phyloP scores from a whole-genome alignment of 352 stramenopile genomes.

The Phytophthora hybrid region DNA sequence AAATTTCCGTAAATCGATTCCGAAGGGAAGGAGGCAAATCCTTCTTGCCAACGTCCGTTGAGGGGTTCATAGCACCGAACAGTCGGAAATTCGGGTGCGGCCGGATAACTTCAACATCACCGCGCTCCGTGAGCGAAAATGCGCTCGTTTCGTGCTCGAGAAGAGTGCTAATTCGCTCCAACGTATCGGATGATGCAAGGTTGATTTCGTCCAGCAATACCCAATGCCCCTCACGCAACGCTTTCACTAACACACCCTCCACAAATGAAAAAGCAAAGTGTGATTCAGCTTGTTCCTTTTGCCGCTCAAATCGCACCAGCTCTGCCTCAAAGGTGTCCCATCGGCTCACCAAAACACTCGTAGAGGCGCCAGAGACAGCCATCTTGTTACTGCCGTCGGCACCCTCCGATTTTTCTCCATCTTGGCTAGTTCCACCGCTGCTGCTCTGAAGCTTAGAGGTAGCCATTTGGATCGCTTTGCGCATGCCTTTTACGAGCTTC shows the following conservation, averaged over 20 bases:
- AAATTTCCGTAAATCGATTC: slow-evolving; percentile 98
- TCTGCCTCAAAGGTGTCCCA: slow-evolving; percentile 85
- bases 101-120: slow-evolving; percentile 95
- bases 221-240: slow-evolving; percentile 96
- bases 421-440: slow-evolving; percentile 13
- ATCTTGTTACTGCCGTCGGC: slow-evolving; percentile 50
- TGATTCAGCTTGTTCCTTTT: slow-evolving; percentile 94
- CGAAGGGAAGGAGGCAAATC: slow-evolving; percentile 98
- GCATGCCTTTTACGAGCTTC: slow-evolving; percentile 96
- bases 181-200: slow-evolving; percentile 98
- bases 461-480: slow-evolving; percentile 87
- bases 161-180: slow-evolving; percentile 98
- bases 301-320: slow-evolving; percentile 94
- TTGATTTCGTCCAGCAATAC: slow-evolving; percentile 99
- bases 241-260: slow-evolving; percentile 98
- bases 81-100: slow-evolving; percentile 98
- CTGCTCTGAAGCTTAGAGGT: slow-evolving; percentile 63
- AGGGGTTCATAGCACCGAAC: slow-evolving; percentile 99
- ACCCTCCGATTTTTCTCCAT: slow-evolving; percentile 11
- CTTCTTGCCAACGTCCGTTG: slow-evolving; percentile 99
- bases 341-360: slow-evolving; percentile 53
- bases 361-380: slow-evolving; percentile 43
- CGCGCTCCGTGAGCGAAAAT: slow-evolving; percentile 97
- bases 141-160: slow-evolving; percentile 96
- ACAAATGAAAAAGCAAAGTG: slow-evolving; percentile 99